Evolutionary conservation across 441 rosid species (phyloP), one percentile per base, ranked within the genome.

Genomic region (Eruca vesicaria): DNA sequence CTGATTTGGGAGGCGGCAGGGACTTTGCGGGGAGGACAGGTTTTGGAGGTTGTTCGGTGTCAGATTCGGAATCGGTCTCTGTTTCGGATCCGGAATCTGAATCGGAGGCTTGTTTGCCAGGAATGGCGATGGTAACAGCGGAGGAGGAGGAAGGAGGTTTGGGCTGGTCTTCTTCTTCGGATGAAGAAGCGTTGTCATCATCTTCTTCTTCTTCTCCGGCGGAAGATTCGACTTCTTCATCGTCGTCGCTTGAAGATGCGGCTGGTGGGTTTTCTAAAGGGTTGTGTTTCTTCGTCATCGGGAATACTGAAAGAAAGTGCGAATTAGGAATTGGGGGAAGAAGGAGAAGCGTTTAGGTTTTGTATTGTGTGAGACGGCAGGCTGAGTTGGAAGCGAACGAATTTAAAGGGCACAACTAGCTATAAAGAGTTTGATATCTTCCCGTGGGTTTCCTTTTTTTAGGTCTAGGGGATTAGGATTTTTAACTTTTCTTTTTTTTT

Each of bases 221-320:
- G 0, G 73, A 48, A 4, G 69, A 65, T 7, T 78, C 81, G 23
- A 74, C 78, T 28, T 77, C 86, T 0, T 80, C 82, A n/a, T 77
- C 86, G 0, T 80, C 82, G 16, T 81, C 84, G 14, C 79, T 70
- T 29, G 82, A 75, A 19, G 91, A 77, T 18, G 80, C 88, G 0
- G 84, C 79, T 1, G 85, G 86, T 43, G 85, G 86, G 7, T 80
- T 77, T 38, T 81, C 82, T 10, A 78, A 9, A 16, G 81, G 85
- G 6, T 75, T 64, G 18, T 35, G 63, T n/a, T 68, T 73, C 45
- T 73, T 73, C 28, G 74, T 9, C 81, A 73, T 73, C 2, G 45
- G 11, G 20, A 58, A 3, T 21, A n/a, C n/a, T n/a, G n/a, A n/a
- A n/a, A n/a, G n/a, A n/a, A n/a, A n/a, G 7, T 9, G n/a, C n/a